Evolutionary conservation across 768 basidiomycete genomes (phyloP).

Genomic region (Hygrophorus russula): DNA sequence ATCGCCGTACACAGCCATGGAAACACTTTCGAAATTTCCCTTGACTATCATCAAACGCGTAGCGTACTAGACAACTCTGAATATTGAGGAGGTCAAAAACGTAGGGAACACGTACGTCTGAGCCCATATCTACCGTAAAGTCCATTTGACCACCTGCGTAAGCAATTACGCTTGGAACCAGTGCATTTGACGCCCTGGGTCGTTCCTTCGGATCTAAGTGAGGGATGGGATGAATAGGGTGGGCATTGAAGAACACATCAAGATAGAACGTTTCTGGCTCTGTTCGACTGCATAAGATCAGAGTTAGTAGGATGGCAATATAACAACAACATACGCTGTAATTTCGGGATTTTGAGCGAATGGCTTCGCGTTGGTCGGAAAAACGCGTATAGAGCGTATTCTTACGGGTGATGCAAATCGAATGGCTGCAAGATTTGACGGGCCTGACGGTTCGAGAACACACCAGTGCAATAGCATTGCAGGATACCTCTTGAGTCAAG

Average conservation of each 20-base stretch:
- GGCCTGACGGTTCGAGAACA: conserved; percentile 45
- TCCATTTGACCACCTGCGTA: conserved; percentile 62
- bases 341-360: conserved; percentile 51
- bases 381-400: conserved; percentile 57
- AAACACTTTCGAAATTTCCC: conserved; percentile 57
- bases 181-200: conserved; percentile 55
- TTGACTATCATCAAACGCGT: conserved; percentile 75
- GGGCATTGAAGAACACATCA: conserved; percentile 67
- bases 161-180: conserved; percentile 60
- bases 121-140: conserved; percentile 59
- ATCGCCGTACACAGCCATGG: conserved; percentile 54
- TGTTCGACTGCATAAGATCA: conserved; percentile 36
- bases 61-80: conserved; percentile 33
- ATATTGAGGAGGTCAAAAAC: not conserved
- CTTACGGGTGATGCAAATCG: conserved; percentile 61
- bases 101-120: conserved; percentile 34
- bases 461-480: conserved; percentile 55
- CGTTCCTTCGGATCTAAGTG: conserved; percentile 38
- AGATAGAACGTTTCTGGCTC: conserved; percentile 66
- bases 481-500: not conserved
- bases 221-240: conserved; percentile 25
- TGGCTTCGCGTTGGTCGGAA: conserved; percentile 52
- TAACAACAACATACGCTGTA: conserved; percentile 35
- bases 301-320: conserved; percentile 7
- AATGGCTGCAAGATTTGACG: conserved; percentile 52